These are phyloP conservation scores for Ramularia endophylla DNA, from an alignment of 2,329 filamentous ascomycete genomes.

Conservation along the genomic window DNA sequence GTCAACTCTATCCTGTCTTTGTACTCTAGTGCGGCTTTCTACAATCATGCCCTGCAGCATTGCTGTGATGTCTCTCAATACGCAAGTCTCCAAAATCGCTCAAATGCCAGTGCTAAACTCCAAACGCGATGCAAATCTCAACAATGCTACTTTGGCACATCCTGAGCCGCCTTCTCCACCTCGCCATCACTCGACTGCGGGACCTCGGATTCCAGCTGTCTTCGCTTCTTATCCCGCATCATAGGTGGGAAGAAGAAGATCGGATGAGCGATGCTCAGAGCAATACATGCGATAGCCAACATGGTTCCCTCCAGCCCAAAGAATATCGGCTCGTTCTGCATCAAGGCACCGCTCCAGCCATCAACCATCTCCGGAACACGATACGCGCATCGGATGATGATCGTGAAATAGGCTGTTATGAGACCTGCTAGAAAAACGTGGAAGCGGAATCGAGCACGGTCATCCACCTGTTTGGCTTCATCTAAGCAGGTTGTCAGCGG, in stretches of 20 bases:
- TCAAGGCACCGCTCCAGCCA: constrained; percentile 14
- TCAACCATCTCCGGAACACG: constrained; percentile 18
- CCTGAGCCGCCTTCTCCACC: background rate
- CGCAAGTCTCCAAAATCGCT: too few species aligned
- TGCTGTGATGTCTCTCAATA: too few species aligned
- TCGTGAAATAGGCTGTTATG: constrained; percentile 8
- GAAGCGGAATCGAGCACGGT: constrained; percentile 1
- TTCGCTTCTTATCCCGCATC: background rate
- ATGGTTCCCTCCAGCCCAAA: constrained; percentile 27
- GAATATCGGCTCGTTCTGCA: constrained; percentile 14
- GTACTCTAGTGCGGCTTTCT: too few species aligned
- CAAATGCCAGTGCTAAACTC: too few species aligned
- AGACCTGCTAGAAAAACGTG: constrained; percentile 10
- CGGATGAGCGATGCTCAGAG: constrained; percentile 40
- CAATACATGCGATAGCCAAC: constrained; percentile 37
- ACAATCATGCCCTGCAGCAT: too few species aligned
- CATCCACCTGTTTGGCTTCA: background rate
- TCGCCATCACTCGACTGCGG: background rate
- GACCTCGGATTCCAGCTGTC: too few species aligned
- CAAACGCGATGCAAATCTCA: too few species aligned
- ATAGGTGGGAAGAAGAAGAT: constrained; percentile 34
- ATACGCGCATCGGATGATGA: constrained; percentile 17
- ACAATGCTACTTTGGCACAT: background rate
- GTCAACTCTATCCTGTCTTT: too few species aligned
- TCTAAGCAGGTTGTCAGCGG: background rate